Conservation (phyloP, 2,329 filamentous ascomycete genomes). For the Talaromyces rugulosus region DNA sequence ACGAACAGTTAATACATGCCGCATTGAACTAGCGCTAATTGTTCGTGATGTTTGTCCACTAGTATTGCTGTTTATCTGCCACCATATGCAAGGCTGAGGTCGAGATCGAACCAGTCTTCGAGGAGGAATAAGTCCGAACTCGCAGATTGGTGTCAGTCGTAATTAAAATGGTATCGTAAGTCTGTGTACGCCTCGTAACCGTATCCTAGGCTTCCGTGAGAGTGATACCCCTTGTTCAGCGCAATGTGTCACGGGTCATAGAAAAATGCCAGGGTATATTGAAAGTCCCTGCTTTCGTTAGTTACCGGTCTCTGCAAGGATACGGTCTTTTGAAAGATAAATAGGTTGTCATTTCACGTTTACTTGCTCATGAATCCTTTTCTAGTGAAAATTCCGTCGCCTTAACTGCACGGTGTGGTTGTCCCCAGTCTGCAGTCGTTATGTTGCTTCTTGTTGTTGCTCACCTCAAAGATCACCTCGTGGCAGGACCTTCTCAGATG, state of each 20-base stretch:
- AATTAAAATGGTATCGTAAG: background rate
- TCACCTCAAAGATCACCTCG: background rate
- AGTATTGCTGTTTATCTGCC: background rate
- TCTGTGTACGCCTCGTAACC: background rate
- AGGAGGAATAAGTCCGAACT: background rate
- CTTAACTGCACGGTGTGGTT: background rate
- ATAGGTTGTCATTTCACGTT: background rate
- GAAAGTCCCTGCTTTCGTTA: background rate
- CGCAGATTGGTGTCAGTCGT: background rate
- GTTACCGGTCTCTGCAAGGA: background rate
- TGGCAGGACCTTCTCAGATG: no score
- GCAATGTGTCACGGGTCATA: background rate
- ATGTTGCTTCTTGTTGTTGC: background rate
- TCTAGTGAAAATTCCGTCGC: background rate
- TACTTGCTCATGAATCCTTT: background rate
- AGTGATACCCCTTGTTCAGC: background rate
- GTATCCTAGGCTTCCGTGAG: background rate
- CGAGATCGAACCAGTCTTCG: no score
- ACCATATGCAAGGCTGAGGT: background rate
- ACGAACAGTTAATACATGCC: background rate
- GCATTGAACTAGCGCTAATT: background rate
- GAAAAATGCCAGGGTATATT: background rate
- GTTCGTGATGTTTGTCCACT: background rate
- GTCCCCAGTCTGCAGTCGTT: background rate
- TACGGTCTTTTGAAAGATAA: background rate